Conservation (phyloP, 805 yeast species). For the Kluyveromyces aestuarii region DNA sequence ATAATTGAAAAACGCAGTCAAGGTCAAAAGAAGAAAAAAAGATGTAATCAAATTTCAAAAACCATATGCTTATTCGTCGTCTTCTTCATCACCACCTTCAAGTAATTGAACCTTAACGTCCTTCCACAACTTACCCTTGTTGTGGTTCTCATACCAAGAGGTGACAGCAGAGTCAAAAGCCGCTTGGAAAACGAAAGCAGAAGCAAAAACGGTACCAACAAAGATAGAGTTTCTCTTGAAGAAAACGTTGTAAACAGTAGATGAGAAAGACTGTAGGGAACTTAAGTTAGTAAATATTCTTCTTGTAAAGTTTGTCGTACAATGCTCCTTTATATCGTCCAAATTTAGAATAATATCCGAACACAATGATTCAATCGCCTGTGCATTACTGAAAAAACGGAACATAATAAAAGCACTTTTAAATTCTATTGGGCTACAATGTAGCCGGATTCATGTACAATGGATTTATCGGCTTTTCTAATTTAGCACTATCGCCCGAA, state of each 20-base stretch:
- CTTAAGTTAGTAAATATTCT: conserved; percentile 1
- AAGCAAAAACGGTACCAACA: conserved; percentile 73
- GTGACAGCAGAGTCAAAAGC: conserved; percentile 61
- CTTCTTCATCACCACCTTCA: conserved; percentile 47
- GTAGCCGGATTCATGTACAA: no score
- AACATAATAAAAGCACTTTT: no score
- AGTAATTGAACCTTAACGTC: conserved; percentile 56
- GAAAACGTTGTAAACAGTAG: conserved; percentile 52
- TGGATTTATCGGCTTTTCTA: no score
- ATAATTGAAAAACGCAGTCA: neutral
- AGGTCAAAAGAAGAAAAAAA: neutral
- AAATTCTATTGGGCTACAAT: no score
- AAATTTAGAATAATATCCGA: no score
- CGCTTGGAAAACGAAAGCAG: conserved; percentile 81
- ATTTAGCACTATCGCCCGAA: no score
- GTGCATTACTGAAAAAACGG: no score
- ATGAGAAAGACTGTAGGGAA: conserved; percentile 24
- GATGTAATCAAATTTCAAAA: neutral
- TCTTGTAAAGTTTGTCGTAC: no score
- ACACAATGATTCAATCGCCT: no score
- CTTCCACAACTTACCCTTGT: conserved; percentile 80
- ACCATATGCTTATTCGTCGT: conserved; percentile 31
- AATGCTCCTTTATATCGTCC: no score
- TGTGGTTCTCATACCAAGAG: conserved; percentile 65
- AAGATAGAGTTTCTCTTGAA: conserved; percentile 88